phyloP scores from a whole-genome alignment of 345 rosid species.

The Lumnitzera littorea region DNA sequence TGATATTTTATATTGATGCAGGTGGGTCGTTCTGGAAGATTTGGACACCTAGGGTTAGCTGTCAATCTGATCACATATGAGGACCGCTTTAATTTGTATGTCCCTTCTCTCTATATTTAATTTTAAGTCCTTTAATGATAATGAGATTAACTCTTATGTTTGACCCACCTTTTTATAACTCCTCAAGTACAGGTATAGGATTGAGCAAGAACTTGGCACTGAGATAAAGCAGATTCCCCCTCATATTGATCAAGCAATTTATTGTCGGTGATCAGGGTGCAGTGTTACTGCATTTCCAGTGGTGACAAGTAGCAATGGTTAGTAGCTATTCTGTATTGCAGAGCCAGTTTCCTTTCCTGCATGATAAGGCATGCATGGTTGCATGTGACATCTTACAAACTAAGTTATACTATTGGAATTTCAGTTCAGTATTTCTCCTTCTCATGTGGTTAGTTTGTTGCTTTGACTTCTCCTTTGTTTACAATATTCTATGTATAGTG shows the following conservation, averaged over 20 bases:
- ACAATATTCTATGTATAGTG: too few species aligned
- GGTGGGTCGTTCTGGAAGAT: slow-evolving; percentile 99
- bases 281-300: background rate
- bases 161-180: background rate
- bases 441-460: background rate
- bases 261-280: slow-evolving; percentile 56
- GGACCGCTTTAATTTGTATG: slow-evolving; percentile 97
- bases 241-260: slow-evolving; percentile 84
- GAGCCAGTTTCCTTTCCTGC: background rate
- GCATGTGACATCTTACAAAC: background rate
- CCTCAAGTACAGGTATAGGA: slow-evolving; percentile 76
- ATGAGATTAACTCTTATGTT: background rate
- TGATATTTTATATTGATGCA: slow-evolving; percentile 15
- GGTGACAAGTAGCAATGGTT: slow-evolving; percentile 27
- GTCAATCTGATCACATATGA: slow-evolving; percentile 98
- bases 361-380: background rate
- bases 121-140: slow-evolving; percentile 1
- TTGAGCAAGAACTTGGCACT: slow-evolving; percentile 99
- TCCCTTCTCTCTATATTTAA: background rate
- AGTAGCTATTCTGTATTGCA: slow-evolving; percentile 12
- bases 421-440: background rate
- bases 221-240: slow-evolving; percentile 99
- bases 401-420: background rate
- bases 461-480: background rate
- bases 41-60: slow-evolving; percentile 99